Percentiles rank a stretch among this genome's conserved stretches.
Conservation (phyloP, 2,329 filamentous ascomycete genomes). For the Diaporthe eres region DNA sequence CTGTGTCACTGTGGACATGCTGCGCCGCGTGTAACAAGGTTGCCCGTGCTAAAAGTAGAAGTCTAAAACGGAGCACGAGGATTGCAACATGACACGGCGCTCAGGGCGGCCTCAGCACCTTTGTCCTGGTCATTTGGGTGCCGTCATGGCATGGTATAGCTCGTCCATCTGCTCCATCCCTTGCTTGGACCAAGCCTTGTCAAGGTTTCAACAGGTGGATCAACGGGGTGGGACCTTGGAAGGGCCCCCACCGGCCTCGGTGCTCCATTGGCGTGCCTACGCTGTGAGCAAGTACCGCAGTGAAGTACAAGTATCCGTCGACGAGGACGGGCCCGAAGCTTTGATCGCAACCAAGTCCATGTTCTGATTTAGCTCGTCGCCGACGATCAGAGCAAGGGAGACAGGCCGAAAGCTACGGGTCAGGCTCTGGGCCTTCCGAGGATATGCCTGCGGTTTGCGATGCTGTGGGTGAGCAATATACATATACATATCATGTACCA, state of each 20-base stretch:
- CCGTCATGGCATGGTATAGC: conserved; percentile 26
- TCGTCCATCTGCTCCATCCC: conserved; percentile 14
- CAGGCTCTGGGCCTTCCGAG: not conserved
- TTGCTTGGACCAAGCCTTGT: conserved; percentile 34
- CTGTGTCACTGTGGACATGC: conserved; percentile 16
- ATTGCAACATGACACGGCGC: conserved; percentile 34
- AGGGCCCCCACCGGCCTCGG: conserved; percentile 3
- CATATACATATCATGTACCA: not conserved
- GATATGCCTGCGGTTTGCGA: conserved; percentile 1
- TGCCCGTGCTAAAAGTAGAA: conserved; percentile 27
- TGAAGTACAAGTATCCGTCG: not conserved
- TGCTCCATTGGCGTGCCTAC: not conserved
- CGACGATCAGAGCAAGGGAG: conserved; percentile 28
- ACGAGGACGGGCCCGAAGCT: conserved; percentile 10
- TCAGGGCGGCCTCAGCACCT: conserved; percentile 34
- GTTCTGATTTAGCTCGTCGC: conserved; percentile 19
- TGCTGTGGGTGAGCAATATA: not conserved
- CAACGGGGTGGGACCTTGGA: conserved; percentile 30
- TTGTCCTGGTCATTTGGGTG: conserved; percentile 2
- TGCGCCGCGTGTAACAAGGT: conserved; percentile 19
- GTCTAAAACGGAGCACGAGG: conserved; percentile 20
- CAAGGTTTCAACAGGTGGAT: conserved; percentile 33
- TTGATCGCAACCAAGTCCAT: conserved; percentile 22
- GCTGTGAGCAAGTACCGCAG: conserved; percentile 4
- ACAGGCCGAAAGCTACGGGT: not conserved